Evolutionary conservation across 495 filamentous ascomycete species (phyloP).

Genomic region (Beverwykella pulmonaria): DNA sequence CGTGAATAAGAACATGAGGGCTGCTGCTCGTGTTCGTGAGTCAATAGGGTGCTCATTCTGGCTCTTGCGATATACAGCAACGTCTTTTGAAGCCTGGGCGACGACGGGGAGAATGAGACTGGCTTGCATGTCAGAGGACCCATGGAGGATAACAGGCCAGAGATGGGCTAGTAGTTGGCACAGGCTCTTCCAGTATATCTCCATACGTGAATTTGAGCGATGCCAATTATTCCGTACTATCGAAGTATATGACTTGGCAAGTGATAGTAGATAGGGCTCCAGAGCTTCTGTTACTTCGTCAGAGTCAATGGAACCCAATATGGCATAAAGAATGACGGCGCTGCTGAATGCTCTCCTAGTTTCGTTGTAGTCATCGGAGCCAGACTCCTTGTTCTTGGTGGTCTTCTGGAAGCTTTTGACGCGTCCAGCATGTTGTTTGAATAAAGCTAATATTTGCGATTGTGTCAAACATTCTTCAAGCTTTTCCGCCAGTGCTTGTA

Average conservation of each 20-base stretch:
- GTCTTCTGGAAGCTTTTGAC: neutral
- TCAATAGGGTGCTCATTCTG: neutral
- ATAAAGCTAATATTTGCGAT: conserved; percentile 18
- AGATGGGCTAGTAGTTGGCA: conserved; percentile 16
- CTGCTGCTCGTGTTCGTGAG: conserved; percentile 7
- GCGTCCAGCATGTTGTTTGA: conserved; percentile 12
- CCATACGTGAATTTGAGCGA: conserved; percentile 5
- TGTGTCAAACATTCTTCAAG: conserved; percentile 29
- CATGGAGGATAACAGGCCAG: conserved; percentile 25
- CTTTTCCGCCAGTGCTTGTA: conserved; percentile 5
- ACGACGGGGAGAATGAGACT: conserved; percentile 3
- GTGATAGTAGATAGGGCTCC: conserved; percentile 2
- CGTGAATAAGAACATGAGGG: conserved; percentile 23
- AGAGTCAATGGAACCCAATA: conserved; percentile 9
- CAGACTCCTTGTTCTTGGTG: neutral
- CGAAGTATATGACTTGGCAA: neutral
- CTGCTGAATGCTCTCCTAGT: conserved; percentile 9
- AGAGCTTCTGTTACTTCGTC: conserved; percentile 23
- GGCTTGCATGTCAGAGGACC: conserved; percentile 8
- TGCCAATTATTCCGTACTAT: neutral
- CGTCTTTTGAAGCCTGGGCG: conserved; percentile 13
- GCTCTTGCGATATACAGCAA: neutral
- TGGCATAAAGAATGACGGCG: conserved; percentile 12
- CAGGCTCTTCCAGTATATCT: conserved; percentile 13
- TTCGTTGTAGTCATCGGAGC: neutral